Evolutionary conservation across 1,284 basidiomycete genomes (phyloP), one percentile per base, ranked within the genome.

Genomic region (Austropuccinia psidii): DNA sequence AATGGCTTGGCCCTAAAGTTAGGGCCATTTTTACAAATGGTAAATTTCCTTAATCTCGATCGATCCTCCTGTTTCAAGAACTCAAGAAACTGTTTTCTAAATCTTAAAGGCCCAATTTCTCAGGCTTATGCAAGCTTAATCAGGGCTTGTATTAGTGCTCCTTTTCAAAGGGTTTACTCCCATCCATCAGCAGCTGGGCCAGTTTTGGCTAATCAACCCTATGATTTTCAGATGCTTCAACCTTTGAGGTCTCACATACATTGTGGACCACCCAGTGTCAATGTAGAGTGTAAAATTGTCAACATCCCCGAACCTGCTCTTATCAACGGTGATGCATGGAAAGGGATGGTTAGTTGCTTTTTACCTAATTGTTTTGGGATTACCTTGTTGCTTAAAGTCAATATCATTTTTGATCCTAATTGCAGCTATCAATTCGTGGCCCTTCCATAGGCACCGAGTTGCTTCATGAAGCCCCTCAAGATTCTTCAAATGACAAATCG

Each of bases 261-360:
- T 15, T 68, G 52, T 33, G 66, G 66, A 9, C 66, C 66, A 11
- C 66, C 66, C 4, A 55, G 21, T 29, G 39, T 27, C 11, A 68
- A 68, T 68, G 66, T 68, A 29, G 52, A 68, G 37, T 68, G 66
- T 31, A 68, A 68, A 55, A 41, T 68, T 24, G 66, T 68, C 11
- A 39, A 31, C 8, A 39, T 68, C 24, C 39, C 66, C n/a, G 66
- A 68, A 31, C 50, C 66, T 55, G n/a, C 52, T 6, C 27, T 68
- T 11, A 33, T 55, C 35, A 68, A 57, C 29, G 5, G 57, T 27
- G 66, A 68, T 68, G 66, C 66, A 15, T 39, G 45, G 19, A 68
- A 68, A 24, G 66, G 66, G n/a, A 41, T 55, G 27, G 66, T 68
- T 19, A 29, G 65, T 27, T 5, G 5, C 3, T 43, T 21, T 43